phyloP scores from a whole-genome alignment of 2,329 filamentous ascomycete genomes.

The Trichoderma sp. region DNA sequence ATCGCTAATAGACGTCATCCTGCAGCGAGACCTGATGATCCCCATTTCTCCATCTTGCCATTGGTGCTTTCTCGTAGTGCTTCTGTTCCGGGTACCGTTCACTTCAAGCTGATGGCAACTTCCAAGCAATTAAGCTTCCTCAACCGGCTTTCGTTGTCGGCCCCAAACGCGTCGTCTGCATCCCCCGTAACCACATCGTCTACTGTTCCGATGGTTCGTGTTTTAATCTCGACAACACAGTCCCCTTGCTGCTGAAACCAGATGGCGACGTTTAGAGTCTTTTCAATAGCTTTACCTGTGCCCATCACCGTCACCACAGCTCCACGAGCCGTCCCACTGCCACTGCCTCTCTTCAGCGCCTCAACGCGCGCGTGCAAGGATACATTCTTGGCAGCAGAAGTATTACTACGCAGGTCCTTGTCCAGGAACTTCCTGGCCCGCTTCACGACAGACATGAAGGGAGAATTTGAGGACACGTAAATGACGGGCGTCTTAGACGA shows the following conservation, averaged over 20 bases:
- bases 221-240: constrained; percentile 58
- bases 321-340: constrained; percentile 29
- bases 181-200: constrained; percentile 59
- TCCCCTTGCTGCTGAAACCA: constrained; percentile 64
- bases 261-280: constrained; percentile 59
- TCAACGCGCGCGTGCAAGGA: constrained; percentile 48
- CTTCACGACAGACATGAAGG: constrained; percentile 66
- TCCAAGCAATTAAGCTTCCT: constrained; percentile 53
- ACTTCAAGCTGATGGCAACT: constrained; percentile 47
- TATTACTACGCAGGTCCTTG: constrained; percentile 43
- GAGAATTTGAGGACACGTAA: constrained; percentile 63
- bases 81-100: constrained; percentile 23
- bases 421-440: constrained; percentile 63
- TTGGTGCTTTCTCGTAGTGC: neutral
- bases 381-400: constrained; percentile 48
- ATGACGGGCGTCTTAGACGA: constrained; percentile 50
- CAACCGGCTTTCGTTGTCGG: constrained; percentile 41
- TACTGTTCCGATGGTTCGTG: constrained; percentile 61
- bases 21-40: neutral
- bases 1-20: neutral
- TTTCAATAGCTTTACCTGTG: constrained; percentile 65
- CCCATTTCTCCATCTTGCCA: neutral
- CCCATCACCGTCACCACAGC: constrained; percentile 57
- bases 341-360: constrained; percentile 38
- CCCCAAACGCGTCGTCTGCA: constrained; percentile 32